A percentile compares a stretch with the other conserved stretches of the same genome.
Evolutionary conservation across 176 grass and related monocot species (phyloP).

Genomic region (Triticum timopheevii): DNA sequence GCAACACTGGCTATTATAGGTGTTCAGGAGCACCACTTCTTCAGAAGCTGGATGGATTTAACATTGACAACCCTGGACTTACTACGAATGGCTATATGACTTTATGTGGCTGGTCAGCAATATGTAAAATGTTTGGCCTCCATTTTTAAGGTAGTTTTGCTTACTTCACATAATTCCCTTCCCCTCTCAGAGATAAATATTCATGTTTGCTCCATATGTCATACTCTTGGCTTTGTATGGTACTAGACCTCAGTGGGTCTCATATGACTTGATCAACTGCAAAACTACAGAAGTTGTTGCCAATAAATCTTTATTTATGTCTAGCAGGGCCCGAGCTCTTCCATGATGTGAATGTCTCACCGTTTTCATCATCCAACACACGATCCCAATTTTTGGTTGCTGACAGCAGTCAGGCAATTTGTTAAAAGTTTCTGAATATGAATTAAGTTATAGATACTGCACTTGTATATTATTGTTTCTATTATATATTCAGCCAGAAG

Average conservation of each 20-base stretch:
- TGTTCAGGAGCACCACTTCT: slow-evolving; percentile 1
- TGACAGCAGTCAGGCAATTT: slow-evolving; percentile 48
- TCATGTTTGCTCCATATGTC: neutral
- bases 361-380: neutral
- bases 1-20: slow-evolving; percentile 25
- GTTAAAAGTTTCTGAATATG: neutral
- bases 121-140: slow-evolving; percentile 35
- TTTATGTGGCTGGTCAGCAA: slow-evolving; percentile 41
- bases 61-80: slow-evolving; percentile 16
- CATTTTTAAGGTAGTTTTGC: slow-evolving; percentile 42
- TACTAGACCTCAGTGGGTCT: too few relatives aligned
- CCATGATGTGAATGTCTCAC: too few relatives aligned
- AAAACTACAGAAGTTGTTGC: too few relatives aligned
- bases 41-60: slow-evolving; percentile 25
- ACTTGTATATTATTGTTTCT: neutral
- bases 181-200: neutral
- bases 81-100: slow-evolving; percentile 43
- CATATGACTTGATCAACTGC: too few relatives aligned
- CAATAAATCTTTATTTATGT: too few relatives aligned
- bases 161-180: neutral
- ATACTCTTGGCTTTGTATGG: too few relatives aligned
- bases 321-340: too few relatives aligned
- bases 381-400: slow-evolving; percentile 11
- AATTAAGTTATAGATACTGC: neutral
- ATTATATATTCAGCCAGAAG: neutral